Evolutionary conservation across 169 alveolate species (phyloP).

Genomic region (Besnoitia besnoiti): DNA sequence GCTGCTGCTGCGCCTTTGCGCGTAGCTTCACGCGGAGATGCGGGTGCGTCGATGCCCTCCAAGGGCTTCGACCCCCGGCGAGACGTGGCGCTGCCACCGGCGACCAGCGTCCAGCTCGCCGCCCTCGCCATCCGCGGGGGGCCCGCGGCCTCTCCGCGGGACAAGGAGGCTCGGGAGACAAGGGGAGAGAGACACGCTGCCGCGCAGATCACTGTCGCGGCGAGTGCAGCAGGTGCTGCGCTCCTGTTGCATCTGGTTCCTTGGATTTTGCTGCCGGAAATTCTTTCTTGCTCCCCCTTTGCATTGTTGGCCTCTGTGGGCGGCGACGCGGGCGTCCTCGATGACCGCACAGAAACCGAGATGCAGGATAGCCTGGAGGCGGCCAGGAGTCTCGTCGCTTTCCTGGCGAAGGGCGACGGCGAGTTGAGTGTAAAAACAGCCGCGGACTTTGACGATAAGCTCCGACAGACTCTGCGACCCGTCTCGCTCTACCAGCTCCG

Average conservation of each 20-base stretch:
- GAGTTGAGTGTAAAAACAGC: not conserved
- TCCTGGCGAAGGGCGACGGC: not conserved
- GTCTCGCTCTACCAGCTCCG: not conserved
- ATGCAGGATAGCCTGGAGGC: not conserved
- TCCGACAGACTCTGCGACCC: slow-evolving; percentile 6
- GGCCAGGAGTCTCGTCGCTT: not conserved
- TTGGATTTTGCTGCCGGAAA: not conserved
- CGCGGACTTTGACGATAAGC: not conserved
- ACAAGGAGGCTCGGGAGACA: not conserved
- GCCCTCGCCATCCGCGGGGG: not conserved
- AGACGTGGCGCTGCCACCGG: slow-evolving; percentile 1
- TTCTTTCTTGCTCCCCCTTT: not conserved
- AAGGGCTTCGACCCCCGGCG: not conserved
- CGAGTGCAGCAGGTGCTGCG: not conserved
- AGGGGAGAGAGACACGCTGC: not conserved
- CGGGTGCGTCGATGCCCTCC: too few species aligned
- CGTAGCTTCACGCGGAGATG: too few species aligned
- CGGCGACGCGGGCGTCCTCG: not conserved
- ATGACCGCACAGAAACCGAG: not conserved
- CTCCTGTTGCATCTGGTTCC: not conserved
- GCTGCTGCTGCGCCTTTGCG: too few species aligned
- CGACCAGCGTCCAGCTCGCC: not conserved
- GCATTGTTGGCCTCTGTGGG: not conserved
- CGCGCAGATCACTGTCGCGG: not conserved
- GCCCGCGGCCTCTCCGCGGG: not conserved